phyloP scores from a whole-genome alignment of 2,329 filamentous ascomycete species.

The Nakataea oryzae region DNA sequence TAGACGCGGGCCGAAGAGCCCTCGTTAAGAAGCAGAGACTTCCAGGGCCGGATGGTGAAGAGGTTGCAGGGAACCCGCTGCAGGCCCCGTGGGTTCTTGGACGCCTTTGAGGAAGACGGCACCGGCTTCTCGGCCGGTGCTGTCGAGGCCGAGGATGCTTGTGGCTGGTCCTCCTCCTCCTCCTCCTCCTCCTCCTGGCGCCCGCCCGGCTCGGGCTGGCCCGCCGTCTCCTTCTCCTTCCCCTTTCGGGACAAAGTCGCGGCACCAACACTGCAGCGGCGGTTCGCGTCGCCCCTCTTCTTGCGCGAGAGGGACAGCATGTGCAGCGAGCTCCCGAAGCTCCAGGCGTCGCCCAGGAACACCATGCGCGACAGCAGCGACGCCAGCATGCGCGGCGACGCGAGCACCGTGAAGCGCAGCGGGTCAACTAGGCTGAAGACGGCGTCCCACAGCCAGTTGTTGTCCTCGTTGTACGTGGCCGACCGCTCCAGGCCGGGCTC shows the following conservation, averaged over 20 bases:
- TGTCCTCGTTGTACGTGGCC: conserved; percentile 14
- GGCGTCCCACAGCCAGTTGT: conserved; percentile 42
- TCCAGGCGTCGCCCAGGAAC: conserved; percentile 48
- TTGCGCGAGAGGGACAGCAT: conserved; percentile 36
- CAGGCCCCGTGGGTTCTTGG: neutral
- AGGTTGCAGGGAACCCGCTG: conserved; percentile 25
- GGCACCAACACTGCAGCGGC: too few species aligned
- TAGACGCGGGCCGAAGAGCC: conserved; percentile 65
- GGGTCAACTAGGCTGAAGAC: conserved; percentile 45
- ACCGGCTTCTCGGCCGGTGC: neutral
- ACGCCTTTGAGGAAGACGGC: neutral
- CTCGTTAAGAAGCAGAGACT: conserved; percentile 58
- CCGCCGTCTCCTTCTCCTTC: neutral
- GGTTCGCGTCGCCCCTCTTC: too few species aligned
- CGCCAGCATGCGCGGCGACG: conserved; percentile 52
- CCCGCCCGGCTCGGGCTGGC: neutral
- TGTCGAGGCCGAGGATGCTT: too few species aligned
- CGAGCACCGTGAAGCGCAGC: conserved; percentile 42
- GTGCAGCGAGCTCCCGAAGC: conserved; percentile 53
- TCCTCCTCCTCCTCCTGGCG: too few species aligned
- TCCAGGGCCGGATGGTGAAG: conserved; percentile 54
- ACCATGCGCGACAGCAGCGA: conserved; percentile 47
- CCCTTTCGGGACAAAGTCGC: neutral
- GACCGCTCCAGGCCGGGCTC: conserved; percentile 10
- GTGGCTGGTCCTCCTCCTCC: too few species aligned